Base-by-base conservation (phyloP, 805 yeast species). In the Myxozyma neotropica region DNA sequence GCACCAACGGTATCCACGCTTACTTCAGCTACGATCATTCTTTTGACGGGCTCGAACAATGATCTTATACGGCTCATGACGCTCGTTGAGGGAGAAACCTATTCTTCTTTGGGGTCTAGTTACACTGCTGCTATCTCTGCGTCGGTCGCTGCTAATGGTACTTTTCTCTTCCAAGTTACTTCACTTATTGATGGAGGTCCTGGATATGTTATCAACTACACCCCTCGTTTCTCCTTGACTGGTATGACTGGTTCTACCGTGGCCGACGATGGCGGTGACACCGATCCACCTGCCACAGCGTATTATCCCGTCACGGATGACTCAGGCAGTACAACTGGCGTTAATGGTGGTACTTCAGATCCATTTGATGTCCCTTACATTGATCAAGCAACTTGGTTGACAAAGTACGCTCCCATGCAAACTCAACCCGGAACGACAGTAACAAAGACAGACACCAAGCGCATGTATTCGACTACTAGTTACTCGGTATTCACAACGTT, bases 401-500 rank as follows among this genome's bases (percentile, higher is more conserved):
- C 88, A 8, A 81, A 92, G 68, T 89, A 75, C 73, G 97, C 98
- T 0, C 97, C 97, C 54, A 89, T 91, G 96, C 97, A 92, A 75
- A 72, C 78, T 59, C 96, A 90, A 74, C 97, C 99, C 4, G 88
- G 86, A 2, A 69, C 87, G 0, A 75, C 75, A 8, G 82, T 90
- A 26, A 88, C 96, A 0, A 49, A 68, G 58, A 79, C 86, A 8
- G 74, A 85, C 2, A 87, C 92, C 86, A 71, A 86, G 10, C 80
- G 85, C 66, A 78, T 83, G 65, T 85, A 74, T 71, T 84, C 93
- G 17, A 82, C 96, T 0, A 82, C 89, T 55, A 77, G 88, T 0
- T 88, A 82, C 55, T 81, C 88, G 0, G 82, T 81, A 67, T 90
- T 78, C 74, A 67, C 82, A 12, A 75, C 88, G 0, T 42, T 73